Percentiles rank a stretch among this genome's conserved stretches.
Conservation (phyloP, 805 yeast species). For the Starmerella ratchasimensis region DNA sequence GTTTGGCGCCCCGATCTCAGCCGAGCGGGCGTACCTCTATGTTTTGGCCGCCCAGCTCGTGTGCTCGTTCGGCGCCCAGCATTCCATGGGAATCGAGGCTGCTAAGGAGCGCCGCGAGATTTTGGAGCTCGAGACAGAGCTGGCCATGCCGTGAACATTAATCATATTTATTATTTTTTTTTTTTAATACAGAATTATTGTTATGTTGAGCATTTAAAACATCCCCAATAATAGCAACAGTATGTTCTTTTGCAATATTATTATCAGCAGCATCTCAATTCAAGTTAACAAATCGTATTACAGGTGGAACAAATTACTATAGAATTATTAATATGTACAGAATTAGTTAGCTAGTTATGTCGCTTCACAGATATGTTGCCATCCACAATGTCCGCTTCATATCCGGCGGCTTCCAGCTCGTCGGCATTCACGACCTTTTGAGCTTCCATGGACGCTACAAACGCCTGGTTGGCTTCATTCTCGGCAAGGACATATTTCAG, state of each 20-base stretch:
- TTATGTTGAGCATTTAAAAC: background rate
- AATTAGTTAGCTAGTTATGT: constrained; percentile 7
- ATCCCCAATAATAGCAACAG: background rate
- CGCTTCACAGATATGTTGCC: constrained; percentile 53
- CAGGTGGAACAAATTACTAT: too few species aligned
- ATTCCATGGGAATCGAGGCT: constrained; percentile 1
- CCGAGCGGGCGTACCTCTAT: constrained; percentile 1
- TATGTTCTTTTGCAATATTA: too few species aligned
- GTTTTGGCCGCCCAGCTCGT: constrained; percentile 3
- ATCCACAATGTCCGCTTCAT: constrained; percentile 53
- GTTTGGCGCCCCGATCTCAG: constrained; percentile 1
- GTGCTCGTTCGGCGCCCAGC: background rate
- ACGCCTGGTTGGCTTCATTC: constrained; percentile 57
- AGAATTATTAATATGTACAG: background rate
- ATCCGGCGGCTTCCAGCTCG: constrained; percentile 57
- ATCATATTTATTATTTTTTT: constrained; percentile 3
- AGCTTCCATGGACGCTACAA: constrained; percentile 70
- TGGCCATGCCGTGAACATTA: constrained; percentile 2
- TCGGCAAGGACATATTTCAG: constrained; percentile 50
- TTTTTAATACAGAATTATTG: constrained; percentile 3
- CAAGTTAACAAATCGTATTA: too few species aligned
- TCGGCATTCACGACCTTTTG: constrained; percentile 46
- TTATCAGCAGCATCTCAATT: too few species aligned
- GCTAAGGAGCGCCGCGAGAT: constrained; percentile 3
- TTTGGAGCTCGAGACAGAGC: constrained; percentile 11